phyloP scores from a whole-genome alignment of 2,329 filamentous ascomycete genomes.

The Fusarium sp. region DNA sequence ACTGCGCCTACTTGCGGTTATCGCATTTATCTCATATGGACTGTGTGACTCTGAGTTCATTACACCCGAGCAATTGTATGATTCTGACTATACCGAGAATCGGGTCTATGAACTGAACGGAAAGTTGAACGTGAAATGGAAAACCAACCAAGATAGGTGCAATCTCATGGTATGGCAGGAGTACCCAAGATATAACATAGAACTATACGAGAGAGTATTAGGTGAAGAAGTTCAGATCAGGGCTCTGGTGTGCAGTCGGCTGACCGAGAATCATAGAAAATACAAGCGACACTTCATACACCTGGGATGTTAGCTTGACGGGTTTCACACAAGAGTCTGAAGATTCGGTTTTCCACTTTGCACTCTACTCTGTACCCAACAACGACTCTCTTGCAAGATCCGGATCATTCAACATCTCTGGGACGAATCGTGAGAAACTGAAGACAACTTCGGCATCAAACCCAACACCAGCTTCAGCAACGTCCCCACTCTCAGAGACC shows the following conservation, averaged over 20 bases:
- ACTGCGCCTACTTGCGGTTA: rapidly evolving
- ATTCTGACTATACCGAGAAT: rapidly evolving
- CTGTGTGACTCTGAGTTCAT: background rate
- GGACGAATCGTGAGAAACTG: background rate
- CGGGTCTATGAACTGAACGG: background rate
- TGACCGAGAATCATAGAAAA: no score
- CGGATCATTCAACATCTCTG: constrained; percentile 2
- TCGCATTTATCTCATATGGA: background rate
- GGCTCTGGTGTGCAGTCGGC: no score
- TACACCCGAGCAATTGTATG: rapidly evolving
- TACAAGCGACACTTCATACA: background rate
- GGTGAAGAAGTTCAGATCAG: no score
- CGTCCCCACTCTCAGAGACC: background rate
- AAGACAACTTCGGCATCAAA: background rate
- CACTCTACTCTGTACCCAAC: background rate
- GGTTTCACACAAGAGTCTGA: background rate
- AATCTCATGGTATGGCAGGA: constrained; percentile 15
- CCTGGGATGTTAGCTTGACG: background rate
- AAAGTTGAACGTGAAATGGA: background rate
- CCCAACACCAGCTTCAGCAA: background rate
- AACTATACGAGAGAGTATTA: background rate
- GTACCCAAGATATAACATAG: background rate
- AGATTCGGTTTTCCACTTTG: constrained; percentile 8
- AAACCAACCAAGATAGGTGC: background rate
- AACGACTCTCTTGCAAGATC: background rate